These are phyloP conservation scores for Aspergillus sp. DNA, from an alignment of 2,329 filamentous ascomycete genomes.

Conservation along the genomic window DNA sequence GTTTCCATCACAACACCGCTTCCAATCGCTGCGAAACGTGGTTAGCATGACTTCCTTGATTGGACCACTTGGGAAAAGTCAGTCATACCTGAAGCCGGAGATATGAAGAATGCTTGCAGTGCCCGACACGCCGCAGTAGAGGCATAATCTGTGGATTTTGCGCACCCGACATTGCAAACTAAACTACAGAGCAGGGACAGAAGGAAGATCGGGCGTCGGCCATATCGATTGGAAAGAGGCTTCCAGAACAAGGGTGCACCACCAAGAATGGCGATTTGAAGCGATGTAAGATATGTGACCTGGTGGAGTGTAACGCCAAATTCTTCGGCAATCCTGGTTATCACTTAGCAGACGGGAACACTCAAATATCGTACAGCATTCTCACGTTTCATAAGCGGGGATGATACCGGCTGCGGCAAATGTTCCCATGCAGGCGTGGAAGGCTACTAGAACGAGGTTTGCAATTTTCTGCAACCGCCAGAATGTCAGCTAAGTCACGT, in stretches of 20 bases:
- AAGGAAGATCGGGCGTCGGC: constrained; percentile 60
- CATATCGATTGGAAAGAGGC: constrained; percentile 58
- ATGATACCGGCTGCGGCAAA: constrained; percentile 53
- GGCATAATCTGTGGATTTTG: constrained; percentile 53
- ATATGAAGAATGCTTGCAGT: constrained; percentile 60
- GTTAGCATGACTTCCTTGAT: constrained; percentile 3
- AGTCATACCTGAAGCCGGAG: constrained; percentile 49
- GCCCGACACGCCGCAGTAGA: constrained; percentile 58
- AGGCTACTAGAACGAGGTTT: constrained; percentile 60
- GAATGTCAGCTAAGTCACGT: background rate
- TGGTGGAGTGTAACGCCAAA: constrained; percentile 54
- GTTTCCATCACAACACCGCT: constrained; percentile 63
- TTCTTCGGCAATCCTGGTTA: constrained; percentile 52
- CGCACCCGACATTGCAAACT: constrained; percentile 59
- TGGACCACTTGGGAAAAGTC: background rate
- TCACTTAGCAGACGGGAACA: background rate
- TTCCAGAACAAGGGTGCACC: constrained; percentile 60
- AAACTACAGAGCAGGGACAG: constrained; percentile 54
- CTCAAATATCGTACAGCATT: constrained; percentile 44
- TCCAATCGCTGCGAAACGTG: constrained; percentile 50
- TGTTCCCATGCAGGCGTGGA: constrained; percentile 62
- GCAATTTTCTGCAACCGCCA: constrained; percentile 43
- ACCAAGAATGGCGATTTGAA: constrained; percentile 61
- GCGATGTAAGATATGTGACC: constrained; percentile 59
- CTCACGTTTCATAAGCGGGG: constrained; percentile 55